A percentile compares a stretch with the other conserved stretches of the same genome.
phyloP scores from a whole-genome alignment of 176 grass and related monocot genomes.

The Elymus sibiricus region DNA sequence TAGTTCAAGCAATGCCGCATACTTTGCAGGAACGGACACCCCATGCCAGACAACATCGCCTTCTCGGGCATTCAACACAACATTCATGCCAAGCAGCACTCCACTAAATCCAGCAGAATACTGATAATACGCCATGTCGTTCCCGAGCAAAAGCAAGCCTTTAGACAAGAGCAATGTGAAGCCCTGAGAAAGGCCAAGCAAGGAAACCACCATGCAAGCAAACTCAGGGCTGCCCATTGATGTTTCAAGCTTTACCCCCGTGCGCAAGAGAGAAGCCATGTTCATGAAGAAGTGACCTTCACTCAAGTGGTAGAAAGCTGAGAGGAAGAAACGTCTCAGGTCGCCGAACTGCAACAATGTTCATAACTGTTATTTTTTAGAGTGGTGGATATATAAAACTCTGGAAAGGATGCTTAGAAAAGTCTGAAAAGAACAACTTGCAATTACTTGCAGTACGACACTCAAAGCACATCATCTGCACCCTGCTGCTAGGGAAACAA shows the following conservation, averaged over 20 bases:
- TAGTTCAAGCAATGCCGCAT: constrained; percentile 79
- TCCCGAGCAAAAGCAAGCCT: constrained; percentile 40
- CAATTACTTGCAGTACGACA: not conserved
- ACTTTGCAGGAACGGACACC: constrained; percentile 65
- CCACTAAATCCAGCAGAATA: constrained; percentile 83
- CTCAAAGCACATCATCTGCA: not conserved
- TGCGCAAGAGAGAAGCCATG: constrained; percentile 91
- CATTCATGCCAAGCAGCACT: constrained; percentile 83
- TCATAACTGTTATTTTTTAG: not conserved
- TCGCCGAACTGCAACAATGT: constrained; percentile 54
- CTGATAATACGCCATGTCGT: constrained; percentile 52
- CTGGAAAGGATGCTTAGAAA: not conserved
- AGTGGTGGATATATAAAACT: not conserved
- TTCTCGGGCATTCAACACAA: constrained; percentile 60
- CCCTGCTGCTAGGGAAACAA: not conserved
- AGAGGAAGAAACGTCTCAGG: constrained; percentile 77
- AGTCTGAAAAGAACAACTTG: not conserved
- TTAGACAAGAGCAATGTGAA: constrained; percentile 63
- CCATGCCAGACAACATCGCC: constrained; percentile 54
- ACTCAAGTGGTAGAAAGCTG: constrained; percentile 70
- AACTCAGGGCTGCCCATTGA: constrained; percentile 76
- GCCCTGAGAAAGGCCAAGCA: constrained; percentile 76
- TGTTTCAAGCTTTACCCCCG: constrained; percentile 78
- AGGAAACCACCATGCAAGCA: constrained; percentile 61
- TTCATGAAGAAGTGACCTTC: constrained; percentile 84